Percentiles rank a stretch among this genome's conserved stretches.
These are phyloP conservation scores for Trametes sp. DNA, from an alignment of 1,284 basidiomycete species.

Conservation along the genomic window DNA sequence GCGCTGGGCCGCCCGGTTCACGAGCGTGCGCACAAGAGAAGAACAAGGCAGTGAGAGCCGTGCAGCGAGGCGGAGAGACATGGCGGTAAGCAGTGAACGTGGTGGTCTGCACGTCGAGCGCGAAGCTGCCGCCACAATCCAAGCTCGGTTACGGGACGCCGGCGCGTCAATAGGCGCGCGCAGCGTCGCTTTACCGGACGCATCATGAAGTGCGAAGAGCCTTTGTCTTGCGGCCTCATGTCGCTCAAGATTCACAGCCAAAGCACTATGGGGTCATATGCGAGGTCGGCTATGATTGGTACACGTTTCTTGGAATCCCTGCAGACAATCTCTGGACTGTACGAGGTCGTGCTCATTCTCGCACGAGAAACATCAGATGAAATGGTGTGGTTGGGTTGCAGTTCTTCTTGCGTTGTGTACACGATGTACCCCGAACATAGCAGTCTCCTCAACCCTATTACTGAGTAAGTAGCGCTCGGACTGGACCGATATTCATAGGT, in stretches of 20 bases:
- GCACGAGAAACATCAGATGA: too few relatives aligned
- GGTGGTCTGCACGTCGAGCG: neutral
- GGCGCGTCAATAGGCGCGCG: slow-evolving; percentile 5
- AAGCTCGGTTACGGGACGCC: slow-evolving; percentile 4
- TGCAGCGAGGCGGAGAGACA: slow-evolving; percentile 27
- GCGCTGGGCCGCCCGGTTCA: slow-evolving; percentile 48
- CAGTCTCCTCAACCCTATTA: neutral
- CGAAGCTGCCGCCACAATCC: slow-evolving; percentile 16
- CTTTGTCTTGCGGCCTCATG: neutral
- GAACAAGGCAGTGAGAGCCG: slow-evolving; percentile 21
- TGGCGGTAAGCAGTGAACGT: slow-evolving; percentile 10
- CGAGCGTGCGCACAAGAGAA: slow-evolving; percentile 46
- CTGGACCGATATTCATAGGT: neutral
- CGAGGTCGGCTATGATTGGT: too few relatives aligned
- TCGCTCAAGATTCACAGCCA: neutral
- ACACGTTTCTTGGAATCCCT: too few relatives aligned
- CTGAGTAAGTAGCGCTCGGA: neutral
- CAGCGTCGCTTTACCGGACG: neutral
- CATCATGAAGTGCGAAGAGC: neutral
- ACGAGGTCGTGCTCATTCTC: too few relatives aligned
- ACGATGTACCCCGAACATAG: neutral
- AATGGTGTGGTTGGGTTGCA: too few relatives aligned
- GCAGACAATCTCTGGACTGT: too few relatives aligned
- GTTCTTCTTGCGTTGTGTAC: neutral
- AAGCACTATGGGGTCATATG: neutral